phyloP scores from a whole-genome alignment of 768 basidiomycete species.

The Cystofilobasidium capitatum region DNA sequence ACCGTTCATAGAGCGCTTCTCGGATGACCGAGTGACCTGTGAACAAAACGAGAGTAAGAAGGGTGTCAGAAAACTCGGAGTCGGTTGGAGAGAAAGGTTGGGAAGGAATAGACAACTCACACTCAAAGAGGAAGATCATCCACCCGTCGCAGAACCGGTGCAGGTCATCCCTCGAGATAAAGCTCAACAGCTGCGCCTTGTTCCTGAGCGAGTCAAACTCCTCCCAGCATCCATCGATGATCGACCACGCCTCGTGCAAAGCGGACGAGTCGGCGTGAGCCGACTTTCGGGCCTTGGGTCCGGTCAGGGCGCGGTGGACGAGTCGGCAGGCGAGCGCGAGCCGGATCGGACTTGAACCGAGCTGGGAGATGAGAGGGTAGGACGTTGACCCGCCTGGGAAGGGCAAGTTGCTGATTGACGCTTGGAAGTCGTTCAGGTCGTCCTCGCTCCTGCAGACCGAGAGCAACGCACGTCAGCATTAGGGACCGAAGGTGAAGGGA shows the following conservation, averaged over 20 bases:
- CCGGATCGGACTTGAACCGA: slow-evolving; percentile 23
- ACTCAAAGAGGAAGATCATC: slow-evolving; percentile 90
- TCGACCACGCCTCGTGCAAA: slow-evolving; percentile 73
- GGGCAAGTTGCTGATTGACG: slow-evolving; percentile 51
- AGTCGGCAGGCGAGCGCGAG: slow-evolving; percentile 54
- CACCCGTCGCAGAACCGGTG: slow-evolving; percentile 70
- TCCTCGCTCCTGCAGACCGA: slow-evolving; percentile 64
- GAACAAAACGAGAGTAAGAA: slow-evolving; percentile 24
- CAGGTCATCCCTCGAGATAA: slow-evolving; percentile 48
- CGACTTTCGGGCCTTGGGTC: slow-evolving; percentile 57
- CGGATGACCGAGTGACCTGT: slow-evolving; percentile 60
- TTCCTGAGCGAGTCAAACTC: slow-evolving; percentile 59
- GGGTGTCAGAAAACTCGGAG: too few species aligned
- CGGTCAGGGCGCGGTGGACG: slow-evolving; percentile 69
- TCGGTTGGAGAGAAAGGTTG: slow-evolving; percentile 10
- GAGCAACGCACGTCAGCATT: slow-evolving; percentile 11
- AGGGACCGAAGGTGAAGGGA: neutral
- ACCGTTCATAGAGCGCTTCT: slow-evolving; percentile 63
- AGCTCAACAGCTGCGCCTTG: slow-evolving; percentile 33
- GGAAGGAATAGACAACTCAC: slow-evolving; percentile 53
- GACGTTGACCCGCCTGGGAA: slow-evolving; percentile 31
- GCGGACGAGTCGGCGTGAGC: slow-evolving; percentile 54
- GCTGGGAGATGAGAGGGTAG: slow-evolving; percentile 29
- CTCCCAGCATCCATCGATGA: slow-evolving; percentile 70
- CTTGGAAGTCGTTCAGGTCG: slow-evolving; percentile 64